Evolutionary conservation across 1,284 basidiomycete species (phyloP).

Genomic region (Tilletia indica): DNA sequence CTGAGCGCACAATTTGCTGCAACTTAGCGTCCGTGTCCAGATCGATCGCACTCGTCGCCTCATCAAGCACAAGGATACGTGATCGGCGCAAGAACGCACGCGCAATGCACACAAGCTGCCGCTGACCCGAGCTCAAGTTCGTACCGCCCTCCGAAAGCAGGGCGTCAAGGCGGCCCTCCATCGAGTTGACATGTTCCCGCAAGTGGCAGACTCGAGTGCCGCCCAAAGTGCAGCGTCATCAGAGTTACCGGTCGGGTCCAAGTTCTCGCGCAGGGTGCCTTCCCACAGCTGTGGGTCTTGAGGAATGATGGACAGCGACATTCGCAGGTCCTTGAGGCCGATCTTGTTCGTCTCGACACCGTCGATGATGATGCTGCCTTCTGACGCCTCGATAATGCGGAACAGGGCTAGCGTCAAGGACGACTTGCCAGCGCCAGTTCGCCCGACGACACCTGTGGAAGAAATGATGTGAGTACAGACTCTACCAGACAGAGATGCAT

Average conservation of each 20-base stretch:
- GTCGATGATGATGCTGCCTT: conserved; percentile 78
- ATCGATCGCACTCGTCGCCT: conserved; percentile 70
- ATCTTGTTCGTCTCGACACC: conserved; percentile 78
- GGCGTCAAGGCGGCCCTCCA: conserved; percentile 73
- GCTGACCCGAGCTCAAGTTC: conserved; percentile 79
- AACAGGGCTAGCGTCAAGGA: conserved; percentile 65
- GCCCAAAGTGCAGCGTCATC: conserved; percentile 76
- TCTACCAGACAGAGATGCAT: conserved; percentile 18
- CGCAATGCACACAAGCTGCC: conserved; percentile 59
- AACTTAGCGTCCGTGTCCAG: conserved; percentile 83
- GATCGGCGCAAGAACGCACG: conserved; percentile 59
- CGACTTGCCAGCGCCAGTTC: conserved; percentile 91
- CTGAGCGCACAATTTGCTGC: conserved; percentile 70
- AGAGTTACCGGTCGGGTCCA: conserved; percentile 71
- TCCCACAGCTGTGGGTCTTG: conserved; percentile 74
- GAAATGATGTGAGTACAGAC: not conserved
- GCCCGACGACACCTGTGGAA: conserved; percentile 59
- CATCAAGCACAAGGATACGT: conserved; percentile 84
- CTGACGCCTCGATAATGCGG: conserved; percentile 66
- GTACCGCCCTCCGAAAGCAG: conserved; percentile 73
- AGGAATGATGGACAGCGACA: conserved; percentile 78
- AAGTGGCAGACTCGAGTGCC: conserved; percentile 72
- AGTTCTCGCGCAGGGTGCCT: conserved; percentile 78
- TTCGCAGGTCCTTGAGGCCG: conserved; percentile 70
- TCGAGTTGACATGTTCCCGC: conserved; percentile 69